Percentiles rank a stretch among this genome's conserved stretches.
Evolutionary conservation across 768 basidiomycete species (phyloP).

Genomic region (Epithele typhae): DNA sequence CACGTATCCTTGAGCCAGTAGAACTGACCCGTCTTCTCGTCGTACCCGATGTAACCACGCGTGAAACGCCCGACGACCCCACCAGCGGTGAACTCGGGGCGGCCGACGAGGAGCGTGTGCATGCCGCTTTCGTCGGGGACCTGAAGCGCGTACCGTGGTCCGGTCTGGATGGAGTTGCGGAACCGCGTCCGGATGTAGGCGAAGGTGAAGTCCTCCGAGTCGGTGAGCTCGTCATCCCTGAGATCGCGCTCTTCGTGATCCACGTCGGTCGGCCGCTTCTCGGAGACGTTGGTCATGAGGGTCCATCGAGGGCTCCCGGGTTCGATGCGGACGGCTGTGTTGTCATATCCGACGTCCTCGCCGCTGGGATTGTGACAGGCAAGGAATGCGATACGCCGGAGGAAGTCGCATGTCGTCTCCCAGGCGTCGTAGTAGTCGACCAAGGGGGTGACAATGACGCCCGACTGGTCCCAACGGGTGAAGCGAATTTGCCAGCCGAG

Average conservation of each 20-base stretch:
- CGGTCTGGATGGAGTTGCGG: not conserved
- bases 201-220: not conserved
- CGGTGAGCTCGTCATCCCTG: not conserved
- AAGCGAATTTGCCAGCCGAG: not conserved
- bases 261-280: not conserved
- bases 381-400: not conserved
- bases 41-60: constrained; percentile 5
- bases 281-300: not conserved
- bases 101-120: not conserved
- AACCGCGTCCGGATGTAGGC: not conserved
- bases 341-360: not conserved
- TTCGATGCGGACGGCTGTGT: not conserved
- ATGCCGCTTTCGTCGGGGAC: not conserved
- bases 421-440: constrained; percentile 1
- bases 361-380: not conserved
- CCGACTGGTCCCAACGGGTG: constrained; percentile 4
- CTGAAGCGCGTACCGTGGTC: constrained; percentile 2
- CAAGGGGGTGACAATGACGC: not conserved
- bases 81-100: not conserved
- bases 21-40: not conserved
- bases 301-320: not conserved
- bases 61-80: constrained; percentile 3
- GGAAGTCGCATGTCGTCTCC: not conserved
- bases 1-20: constrained; percentile 9
- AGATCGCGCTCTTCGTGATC: not conserved